These are phyloP conservation scores for Arabidopsis lyrata DNA, from an alignment of 441 rosid species.

Conservation along the genomic window DNA sequence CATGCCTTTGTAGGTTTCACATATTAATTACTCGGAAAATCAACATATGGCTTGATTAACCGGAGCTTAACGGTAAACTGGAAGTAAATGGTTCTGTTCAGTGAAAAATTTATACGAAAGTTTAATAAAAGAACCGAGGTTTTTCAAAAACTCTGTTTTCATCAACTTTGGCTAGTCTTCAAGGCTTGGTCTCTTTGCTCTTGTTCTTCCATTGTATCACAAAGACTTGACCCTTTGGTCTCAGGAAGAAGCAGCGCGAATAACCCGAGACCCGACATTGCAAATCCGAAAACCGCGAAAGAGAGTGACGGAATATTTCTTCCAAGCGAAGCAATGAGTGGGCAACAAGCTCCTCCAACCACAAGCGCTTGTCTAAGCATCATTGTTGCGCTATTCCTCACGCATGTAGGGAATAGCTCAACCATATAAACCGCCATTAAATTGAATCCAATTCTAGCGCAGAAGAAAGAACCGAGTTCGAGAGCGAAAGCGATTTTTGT, in stretches of 20 bases:
- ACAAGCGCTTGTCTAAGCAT: constrained; percentile 73
- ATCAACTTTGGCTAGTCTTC: constrained; percentile 15
- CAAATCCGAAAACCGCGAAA: constrained; percentile 63
- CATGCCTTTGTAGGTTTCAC: neutral
- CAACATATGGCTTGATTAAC: neutral
- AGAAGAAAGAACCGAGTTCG: constrained; percentile 62
- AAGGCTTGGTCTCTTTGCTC: constrained; percentile 48
- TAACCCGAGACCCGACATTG: constrained; percentile 55
- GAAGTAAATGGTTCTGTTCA: neutral
- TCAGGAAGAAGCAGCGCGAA: constrained; percentile 59
- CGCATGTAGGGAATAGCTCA: constrained; percentile 78
- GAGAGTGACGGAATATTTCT: constrained; percentile 44
- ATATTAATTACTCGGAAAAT: neutral
- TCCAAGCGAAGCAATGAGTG: constrained; percentile 61
- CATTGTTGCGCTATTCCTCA: constrained; percentile 65
- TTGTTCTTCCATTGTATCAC: constrained; percentile 74
- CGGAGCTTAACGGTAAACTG: neutral
- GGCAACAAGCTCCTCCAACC: constrained; percentile 64
- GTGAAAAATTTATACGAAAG: neutral
- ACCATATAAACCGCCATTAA: constrained; percentile 54
- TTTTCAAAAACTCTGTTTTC: neutral
- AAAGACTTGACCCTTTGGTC: constrained; percentile 52
- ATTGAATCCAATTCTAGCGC: constrained; percentile 55
- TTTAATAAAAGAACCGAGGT: neutral
- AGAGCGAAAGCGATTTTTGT: constrained; percentile 47